Base-by-base conservation (phyloP, 73 alveolate species). In the Paramecium caudatum region DNA sequence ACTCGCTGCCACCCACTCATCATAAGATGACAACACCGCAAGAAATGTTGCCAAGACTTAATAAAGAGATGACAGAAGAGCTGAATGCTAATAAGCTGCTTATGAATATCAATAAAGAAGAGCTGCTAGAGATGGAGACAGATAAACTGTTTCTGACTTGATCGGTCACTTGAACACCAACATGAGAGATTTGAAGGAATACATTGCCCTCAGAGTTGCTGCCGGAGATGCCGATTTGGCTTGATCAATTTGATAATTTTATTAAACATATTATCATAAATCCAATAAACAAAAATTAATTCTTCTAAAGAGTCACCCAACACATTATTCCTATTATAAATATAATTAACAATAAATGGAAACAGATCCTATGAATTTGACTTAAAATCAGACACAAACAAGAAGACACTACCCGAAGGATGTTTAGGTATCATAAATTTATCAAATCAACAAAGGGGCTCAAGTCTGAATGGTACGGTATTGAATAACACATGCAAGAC, bases 61-160 rank as follows among this genome's bases (percentile, higher is more conserved):
- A 46, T 82, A 82, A 82, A 82, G 91, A 47, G 91, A 82, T 82
- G 91, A 82, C 91, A 82, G 91, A 82, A 82, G 91, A 82, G 91
- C 91, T 82, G 91, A 82, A 82, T 82, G 91, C 91, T 82, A 82
- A 82, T 21, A 82, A 82, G 91, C 91, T 36, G 91, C 91, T 47
- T 82, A 82, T 33, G 91, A 82, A 19, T 82, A 82, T 30, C 39
- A 82, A 82, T 16, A 82, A 47, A 82, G 91, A 82, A 82, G 91
- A 82, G 25, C 91, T 15, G 91, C 91, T 86, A 82, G 88, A 74
- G 88, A 74, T 74, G 88, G 70, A 39, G 68, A 74, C 69, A 74
- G 88, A 74, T 41, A 74, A 74, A 39, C 47, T 45, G 88, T 74
- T 45, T 74, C 88, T 41, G 88, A 74, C 88, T 45, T 74, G 47